phyloP scores from a whole-genome alignment of 192 early-diverging fungal species.

The Allomyces macrogynus region DNA sequence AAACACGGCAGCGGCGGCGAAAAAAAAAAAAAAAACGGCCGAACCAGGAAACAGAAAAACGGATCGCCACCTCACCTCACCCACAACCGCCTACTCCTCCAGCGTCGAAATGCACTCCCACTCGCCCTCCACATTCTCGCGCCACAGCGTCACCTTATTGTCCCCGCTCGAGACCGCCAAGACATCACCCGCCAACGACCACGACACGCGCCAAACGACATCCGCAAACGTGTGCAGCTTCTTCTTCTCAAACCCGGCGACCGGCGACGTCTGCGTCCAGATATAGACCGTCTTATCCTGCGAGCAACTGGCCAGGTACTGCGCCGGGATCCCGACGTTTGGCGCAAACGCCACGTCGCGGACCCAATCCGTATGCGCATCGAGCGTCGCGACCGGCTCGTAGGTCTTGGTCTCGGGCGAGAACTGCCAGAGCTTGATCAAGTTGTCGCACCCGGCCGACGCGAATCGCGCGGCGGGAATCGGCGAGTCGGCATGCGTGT shows the following conservation, averaged over 20 bases:
- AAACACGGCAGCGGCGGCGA: too few relatives aligned
- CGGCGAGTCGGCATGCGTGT: conserved; percentile 12
- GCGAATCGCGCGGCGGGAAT: conserved; percentile 58
- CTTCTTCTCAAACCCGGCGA: conserved; percentile 51
- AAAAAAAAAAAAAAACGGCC: too few relatives aligned
- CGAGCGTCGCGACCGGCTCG: conserved; percentile 59
- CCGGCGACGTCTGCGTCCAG: conserved; percentile 69
- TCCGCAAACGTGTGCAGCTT: conserved; percentile 69
- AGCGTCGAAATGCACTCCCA: conserved; percentile 74
- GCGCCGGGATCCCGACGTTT: conserved; percentile 73
- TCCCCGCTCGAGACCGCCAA: conserved; percentile 91
- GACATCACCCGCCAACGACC: conserved; percentile 86
- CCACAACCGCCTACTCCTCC: not conserved
- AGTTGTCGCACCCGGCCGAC: conserved; percentile 86
- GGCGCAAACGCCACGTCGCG: conserved; percentile 94
- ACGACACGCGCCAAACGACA: conserved; percentile 96
- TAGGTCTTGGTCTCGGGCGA: conserved; percentile 52
- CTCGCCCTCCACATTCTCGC: conserved; percentile 77
- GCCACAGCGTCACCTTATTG: conserved; percentile 93
- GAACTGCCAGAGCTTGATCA: conserved; percentile 82
- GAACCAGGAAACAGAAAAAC: too few relatives aligned
- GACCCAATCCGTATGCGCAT: conserved; percentile 94
- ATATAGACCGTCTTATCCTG: conserved; percentile 95
- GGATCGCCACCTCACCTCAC: too few relatives aligned
- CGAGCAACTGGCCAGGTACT: conserved; percentile 79